Base-by-base conservation (phyloP, 441 rosid species). In the Omphalea diandra region DNA sequence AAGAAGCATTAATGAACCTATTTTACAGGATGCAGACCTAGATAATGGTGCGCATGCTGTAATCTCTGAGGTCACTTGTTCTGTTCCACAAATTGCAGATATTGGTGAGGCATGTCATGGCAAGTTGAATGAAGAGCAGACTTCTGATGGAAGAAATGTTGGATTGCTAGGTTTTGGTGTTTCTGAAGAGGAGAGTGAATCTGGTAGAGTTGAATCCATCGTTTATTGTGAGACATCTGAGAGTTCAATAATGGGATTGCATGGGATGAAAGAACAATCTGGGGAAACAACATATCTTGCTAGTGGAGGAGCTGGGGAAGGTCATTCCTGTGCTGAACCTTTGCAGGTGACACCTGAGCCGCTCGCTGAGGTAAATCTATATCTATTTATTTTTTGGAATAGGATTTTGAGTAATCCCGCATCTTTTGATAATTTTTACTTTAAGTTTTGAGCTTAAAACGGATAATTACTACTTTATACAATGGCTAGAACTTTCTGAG, bases 311-410 rank as follows among this genome's bases (percentile, higher is more conserved):
- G 65, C 74, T 36, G 68, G 63, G 54, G 77, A 80, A 68, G 76
- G 65, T 56, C 75, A 61, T 26, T 53, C 80, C 77, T 73, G 65
- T 66, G 59, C 60, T 27, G 80, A 83, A 72, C 67, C 81, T 47
- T 67, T 77, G 72, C 61, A 61, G 54, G 50, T 68, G 44, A 67
- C 77, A 74, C 43, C 74, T 31, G 79, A 73, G 78, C 76, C 63
- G 18, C 70, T 64, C 31, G 20, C 77, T 29, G 79, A 88, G 94
- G 96, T 88, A 72, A 77, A 75, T 64, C 54, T 60, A 36, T 62
- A 65, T 33, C 62, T 20, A 2, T 41, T 52, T 15, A 18, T 46
- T 63, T 73, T 4, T 38, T 67, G 18, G 46, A 57, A 53, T 27
- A 3, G 40, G 62, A 24, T 50, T 67, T 20, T 47, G 11, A 24